Conservation (phyloP, 2,329 filamentous ascomycete species). For the Sporothrix globosa region DNA sequence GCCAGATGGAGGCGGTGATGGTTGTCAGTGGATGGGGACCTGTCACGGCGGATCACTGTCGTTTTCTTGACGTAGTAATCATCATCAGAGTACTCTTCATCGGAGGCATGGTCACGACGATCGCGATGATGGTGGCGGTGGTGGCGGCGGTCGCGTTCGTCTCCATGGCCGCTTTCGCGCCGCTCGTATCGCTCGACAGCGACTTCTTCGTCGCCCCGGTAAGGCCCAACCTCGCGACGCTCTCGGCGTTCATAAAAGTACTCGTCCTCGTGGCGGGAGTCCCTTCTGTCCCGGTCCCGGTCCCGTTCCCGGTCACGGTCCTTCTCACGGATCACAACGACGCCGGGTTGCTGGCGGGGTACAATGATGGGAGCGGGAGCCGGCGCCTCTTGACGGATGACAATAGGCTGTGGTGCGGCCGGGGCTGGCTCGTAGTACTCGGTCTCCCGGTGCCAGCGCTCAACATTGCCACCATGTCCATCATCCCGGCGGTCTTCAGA, state of each 20-base stretch:
- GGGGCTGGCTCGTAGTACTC: constrained; percentile 62
- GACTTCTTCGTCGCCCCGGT: constrained; percentile 46
- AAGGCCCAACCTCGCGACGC: constrained; percentile 49
- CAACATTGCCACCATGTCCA: constrained; percentile 53
- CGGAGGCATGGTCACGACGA: constrained; percentile 45
- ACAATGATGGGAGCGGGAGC: constrained; percentile 53
- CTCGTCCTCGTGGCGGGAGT: constrained; percentile 47
- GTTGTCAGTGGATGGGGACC: constrained; percentile 51
- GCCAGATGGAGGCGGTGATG: constrained; percentile 62
- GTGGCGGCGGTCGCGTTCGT: constrained; percentile 32
- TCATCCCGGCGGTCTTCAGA: constrained; percentile 56
- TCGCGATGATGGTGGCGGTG: constrained; percentile 47
- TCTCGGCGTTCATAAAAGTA: constrained; percentile 59
- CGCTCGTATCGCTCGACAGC: constrained; percentile 41
- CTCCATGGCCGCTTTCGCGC: constrained; percentile 46
- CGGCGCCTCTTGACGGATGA: constrained; percentile 63
- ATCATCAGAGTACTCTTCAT: constrained; percentile 47
- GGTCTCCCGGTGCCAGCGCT: constrained; percentile 64
- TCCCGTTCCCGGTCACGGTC: constrained; percentile 28
- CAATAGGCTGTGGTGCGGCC: constrained; percentile 52
- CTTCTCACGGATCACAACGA: constrained; percentile 40
- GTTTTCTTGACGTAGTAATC: constrained; percentile 52
- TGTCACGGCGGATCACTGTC: constrained; percentile 52
- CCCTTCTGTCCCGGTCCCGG: constrained; percentile 24
- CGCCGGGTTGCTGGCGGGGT: constrained; percentile 38